phyloP scores from a whole-genome alignment of 176 grass and related monocot species.

The Paspalum vaginatum region DNA sequence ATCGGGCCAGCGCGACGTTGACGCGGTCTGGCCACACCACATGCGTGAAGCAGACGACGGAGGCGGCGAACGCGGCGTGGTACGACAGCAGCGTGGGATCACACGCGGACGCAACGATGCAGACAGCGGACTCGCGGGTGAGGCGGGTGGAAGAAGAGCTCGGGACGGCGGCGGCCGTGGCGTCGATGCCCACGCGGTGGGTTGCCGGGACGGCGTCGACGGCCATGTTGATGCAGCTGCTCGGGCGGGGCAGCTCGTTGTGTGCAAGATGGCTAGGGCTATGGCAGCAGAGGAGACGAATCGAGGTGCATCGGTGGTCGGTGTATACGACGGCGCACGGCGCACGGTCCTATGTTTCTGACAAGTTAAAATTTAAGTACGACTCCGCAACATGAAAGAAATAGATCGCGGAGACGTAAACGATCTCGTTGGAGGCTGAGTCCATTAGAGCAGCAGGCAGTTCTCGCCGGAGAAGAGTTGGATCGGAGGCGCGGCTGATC shows the following conservation, averaged over 20 bases:
- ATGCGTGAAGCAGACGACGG: not conserved
- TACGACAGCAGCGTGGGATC: slow-evolving; percentile 1
- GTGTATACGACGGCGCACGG: slow-evolving; percentile 8
- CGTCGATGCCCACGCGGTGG: not conserved
- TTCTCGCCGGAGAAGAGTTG: no score
- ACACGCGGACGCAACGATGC: not conserved
- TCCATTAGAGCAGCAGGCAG: no score
- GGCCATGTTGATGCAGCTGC: not conserved
- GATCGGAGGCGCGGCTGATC: no score
- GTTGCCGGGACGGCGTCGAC: not conserved
- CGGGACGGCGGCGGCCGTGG: not conserved
- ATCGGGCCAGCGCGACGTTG: not conserved
- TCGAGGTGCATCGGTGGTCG: not conserved
- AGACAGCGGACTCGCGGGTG: not conserved
- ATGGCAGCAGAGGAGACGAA: not conserved
- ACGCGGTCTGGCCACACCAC: not conserved
- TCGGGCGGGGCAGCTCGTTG: not conserved
- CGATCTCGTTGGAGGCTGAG: no score
- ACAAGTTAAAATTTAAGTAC: not conserved
- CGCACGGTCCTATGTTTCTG: not conserved
- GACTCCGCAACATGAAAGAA: slow-evolving; percentile 17
- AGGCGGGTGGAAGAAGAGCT: not conserved
- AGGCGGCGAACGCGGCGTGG: not conserved
- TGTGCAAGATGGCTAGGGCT: not conserved
- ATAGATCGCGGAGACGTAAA: no score